Evolutionary conservation across 192 early-diverging fungal genomes (phyloP).

Genomic region (Radiomyces spectabilis): DNA sequence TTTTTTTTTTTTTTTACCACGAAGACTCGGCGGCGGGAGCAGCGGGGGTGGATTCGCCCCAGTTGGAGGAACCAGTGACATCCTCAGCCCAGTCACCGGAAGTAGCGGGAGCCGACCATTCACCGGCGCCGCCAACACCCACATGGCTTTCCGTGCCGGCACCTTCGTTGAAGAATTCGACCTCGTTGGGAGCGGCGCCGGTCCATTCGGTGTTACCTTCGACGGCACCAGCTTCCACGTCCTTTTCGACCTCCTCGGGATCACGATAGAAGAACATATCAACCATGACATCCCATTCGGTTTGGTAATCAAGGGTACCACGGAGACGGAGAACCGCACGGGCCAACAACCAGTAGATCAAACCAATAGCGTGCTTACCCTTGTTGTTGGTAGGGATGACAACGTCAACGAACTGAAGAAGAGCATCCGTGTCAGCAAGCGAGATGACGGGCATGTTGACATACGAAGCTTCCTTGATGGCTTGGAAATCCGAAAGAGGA

Average conservation of each 20-base stretch:
- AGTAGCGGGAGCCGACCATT: slow-evolving; percentile 27
- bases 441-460: slow-evolving; percentile 99
- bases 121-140: slow-evolving; percentile 32
- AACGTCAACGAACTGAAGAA: slow-evolving; percentile 91
- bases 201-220: slow-evolving; percentile 26
- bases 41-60: slow-evolving; percentile 21
- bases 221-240: slow-evolving; percentile 52
- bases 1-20: too few species aligned
- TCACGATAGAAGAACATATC: slow-evolving; percentile 99
- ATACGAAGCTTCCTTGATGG: slow-evolving; percentile 98
- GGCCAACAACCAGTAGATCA: slow-evolving; percentile 95
- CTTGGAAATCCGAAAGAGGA: slow-evolving; percentile 97
- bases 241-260: slow-evolving; percentile 94
- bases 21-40: slow-evolving; percentile 16
- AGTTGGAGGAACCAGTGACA: not conserved
- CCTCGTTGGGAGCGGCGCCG: slow-evolving; percentile 27
- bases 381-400: slow-evolving; percentile 99
- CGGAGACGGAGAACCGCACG: slow-evolving; percentile 98
- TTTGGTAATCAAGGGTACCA: slow-evolving; percentile 79
- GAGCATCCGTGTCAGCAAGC: slow-evolving; percentile 96
- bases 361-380: slow-evolving; percentile 98
- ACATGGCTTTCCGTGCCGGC: slow-evolving; percentile 34
- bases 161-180: slow-evolving; percentile 63
- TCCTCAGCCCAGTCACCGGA: slow-evolving; percentile 31
- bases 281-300: slow-evolving; percentile 95